Percentiles rank a stretch among this genome's conserved stretches.
phyloP scores from a whole-genome alignment of 805 yeast species.

The Ogataea degrootiae region DNA sequence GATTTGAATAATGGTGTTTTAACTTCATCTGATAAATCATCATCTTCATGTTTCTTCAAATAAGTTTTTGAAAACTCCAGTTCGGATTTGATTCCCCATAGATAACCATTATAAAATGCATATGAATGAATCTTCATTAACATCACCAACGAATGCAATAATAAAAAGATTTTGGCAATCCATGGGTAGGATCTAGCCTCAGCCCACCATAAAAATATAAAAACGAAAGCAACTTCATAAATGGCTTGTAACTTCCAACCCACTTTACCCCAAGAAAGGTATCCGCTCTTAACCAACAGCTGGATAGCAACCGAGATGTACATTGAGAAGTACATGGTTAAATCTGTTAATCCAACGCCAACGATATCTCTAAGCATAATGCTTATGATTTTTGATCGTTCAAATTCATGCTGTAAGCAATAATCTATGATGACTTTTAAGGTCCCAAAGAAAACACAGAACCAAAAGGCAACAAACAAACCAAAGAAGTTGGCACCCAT shows the following conservation, averaged over 20 bases:
- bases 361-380: slow-evolving; percentile 58
- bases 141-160: slow-evolving; percentile 79
- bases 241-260: slow-evolving; percentile 63
- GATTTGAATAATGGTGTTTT: slow-evolving; percentile 39
- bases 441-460: slow-evolving; percentile 52
- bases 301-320: slow-evolving; percentile 64
- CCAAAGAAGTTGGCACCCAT: slow-evolving; percentile 62
- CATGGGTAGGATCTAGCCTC: slow-evolving; percentile 64
- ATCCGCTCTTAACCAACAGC: slow-evolving; percentile 37
- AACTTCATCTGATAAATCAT: slow-evolving; percentile 27
- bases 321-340: slow-evolving; percentile 63
- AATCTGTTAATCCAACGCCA: slow-evolving; percentile 69
- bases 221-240: slow-evolving; percentile 50
- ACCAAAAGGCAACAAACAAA: slow-evolving; percentile 76
- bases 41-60: slow-evolving; percentile 35
- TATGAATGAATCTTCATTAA: slow-evolving; percentile 96
- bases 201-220: slow-evolving; percentile 52
- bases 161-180: slow-evolving; percentile 84
- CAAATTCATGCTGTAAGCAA: slow-evolving; percentile 41
- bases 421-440: slow-evolving; percentile 52
- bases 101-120: slow-evolving; percentile 85
- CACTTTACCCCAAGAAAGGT: slow-evolving; percentile 51
- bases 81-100: slow-evolving; percentile 63
- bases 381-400: slow-evolving; percentile 49
- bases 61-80: slow-evolving; percentile 43